Evolutionary conservation across 2,329 filamentous ascomycete genomes (phyloP).

Genomic region (Corinectria fuckeliana): DNA sequence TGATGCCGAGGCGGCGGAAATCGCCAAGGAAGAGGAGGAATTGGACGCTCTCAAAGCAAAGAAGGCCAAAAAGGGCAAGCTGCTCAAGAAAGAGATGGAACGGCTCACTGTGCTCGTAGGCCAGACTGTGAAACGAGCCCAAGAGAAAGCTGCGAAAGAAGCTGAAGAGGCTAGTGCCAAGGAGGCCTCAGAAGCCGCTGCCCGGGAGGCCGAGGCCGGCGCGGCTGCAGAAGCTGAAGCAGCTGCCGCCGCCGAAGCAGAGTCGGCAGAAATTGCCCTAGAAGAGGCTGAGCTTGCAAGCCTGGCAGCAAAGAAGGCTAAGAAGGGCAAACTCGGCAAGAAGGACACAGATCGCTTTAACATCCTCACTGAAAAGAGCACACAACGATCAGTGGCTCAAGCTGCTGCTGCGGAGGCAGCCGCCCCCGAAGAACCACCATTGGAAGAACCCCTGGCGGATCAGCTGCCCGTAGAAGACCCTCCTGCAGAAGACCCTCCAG

Average conservation of each 20-base stretch:
- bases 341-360: slow-evolving; percentile 17
- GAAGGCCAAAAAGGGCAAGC: slow-evolving; percentile 45
- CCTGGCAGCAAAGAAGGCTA: slow-evolving; percentile 43
- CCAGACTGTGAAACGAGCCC: slow-evolving; percentile 30
- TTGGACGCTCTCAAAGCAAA: slow-evolving; percentile 30
- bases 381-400: slow-evolving; percentile 13
- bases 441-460: slow-evolving; percentile 21
- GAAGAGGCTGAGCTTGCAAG: slow-evolving; percentile 48
- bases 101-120: slow-evolving; percentile 30
- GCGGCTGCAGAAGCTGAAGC: slow-evolving; percentile 17
- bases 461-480: slow-evolving; percentile 16
- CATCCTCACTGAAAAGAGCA: slow-evolving; percentile 12
- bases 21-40: slow-evolving; percentile 36
- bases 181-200: slow-evolving; percentile 12
- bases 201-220: slow-evolving; percentile 15
- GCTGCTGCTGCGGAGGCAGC: slow-evolving; percentile 16
- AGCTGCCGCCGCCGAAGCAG: slow-evolving; percentile 11
- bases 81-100: slow-evolving; percentile 30
- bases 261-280: slow-evolving; percentile 17
- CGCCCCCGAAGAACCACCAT: slow-evolving; percentile 1
- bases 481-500: background rate
- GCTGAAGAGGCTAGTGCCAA: slow-evolving; percentile 26
- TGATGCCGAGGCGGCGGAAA: slow-evolving; percentile 24
- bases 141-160: slow-evolving; percentile 29
- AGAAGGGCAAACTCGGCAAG: slow-evolving; percentile 36